Evolutionary conservation across 257 asterid species (phyloP).

Genomic region (Paulownia fortunei): DNA sequence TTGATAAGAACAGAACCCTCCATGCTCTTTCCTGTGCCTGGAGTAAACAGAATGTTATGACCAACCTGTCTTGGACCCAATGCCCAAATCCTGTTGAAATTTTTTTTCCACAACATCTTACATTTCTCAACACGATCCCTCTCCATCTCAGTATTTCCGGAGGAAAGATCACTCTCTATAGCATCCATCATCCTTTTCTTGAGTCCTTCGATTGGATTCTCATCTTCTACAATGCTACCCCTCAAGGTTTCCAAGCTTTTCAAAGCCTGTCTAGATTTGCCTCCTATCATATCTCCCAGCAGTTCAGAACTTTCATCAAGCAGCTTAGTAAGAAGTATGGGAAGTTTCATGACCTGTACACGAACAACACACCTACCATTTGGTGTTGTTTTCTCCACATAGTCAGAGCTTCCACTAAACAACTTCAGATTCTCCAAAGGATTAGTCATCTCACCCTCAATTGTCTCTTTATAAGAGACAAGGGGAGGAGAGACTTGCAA

Average conservation of each 20-base stretch:
- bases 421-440: slow-evolving; percentile 70
- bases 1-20: slow-evolving; percentile 63
- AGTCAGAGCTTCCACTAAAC: slow-evolving; percentile 58
- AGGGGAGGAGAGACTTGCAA: slow-evolving; percentile 92
- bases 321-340: slow-evolving; percentile 74
- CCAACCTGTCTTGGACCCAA: slow-evolving; percentile 92
- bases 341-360: slow-evolving; percentile 86
- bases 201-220: slow-evolving; percentile 71
- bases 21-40: slow-evolving; percentile 47
- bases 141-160: slow-evolving; percentile 51
- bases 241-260: slow-evolving; percentile 63
- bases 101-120: slow-evolving; percentile 55
- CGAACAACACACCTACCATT: slow-evolving; percentile 90
- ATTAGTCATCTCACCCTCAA: slow-evolving; percentile 66
- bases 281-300: slow-evolving; percentile 79
- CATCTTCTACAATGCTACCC: slow-evolving; percentile 70
- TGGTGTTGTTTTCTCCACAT: slow-evolving; percentile 77
- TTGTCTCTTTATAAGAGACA: slow-evolving; percentile 87
- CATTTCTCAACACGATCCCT: slow-evolving; percentile 65
- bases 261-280: slow-evolving; percentile 69
- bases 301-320: slow-evolving; percentile 80
- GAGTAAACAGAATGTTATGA: slow-evolving; percentile 82
- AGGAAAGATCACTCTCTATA: slow-evolving; percentile 58
- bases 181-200: slow-evolving; percentile 78
- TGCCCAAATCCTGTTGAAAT: slow-evolving; percentile 88